Percentiles rank a stretch among this genome's conserved stretches.
These are phyloP conservation scores for Phytomonas serpens DNA, from an alignment of 208 protist genomes.

Conservation along the genomic window DNA sequence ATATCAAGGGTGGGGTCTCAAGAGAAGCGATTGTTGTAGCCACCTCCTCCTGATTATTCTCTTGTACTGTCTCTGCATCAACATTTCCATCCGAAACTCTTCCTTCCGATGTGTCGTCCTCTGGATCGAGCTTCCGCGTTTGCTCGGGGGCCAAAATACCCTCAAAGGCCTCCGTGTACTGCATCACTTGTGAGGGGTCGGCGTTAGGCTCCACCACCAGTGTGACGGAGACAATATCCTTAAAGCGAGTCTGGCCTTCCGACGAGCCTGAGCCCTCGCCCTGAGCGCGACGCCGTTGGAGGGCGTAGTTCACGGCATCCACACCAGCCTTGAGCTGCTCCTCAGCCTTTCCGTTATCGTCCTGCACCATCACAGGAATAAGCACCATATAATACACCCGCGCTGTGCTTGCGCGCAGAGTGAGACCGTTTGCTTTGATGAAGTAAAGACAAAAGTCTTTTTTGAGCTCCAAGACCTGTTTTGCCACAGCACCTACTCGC, in stretches of 20 bases:
- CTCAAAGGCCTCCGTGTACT: not conserved
- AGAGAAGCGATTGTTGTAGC: not conserved
- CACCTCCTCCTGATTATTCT: not conserved
- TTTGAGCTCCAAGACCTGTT: constrained; percentile 16
- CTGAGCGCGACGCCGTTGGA: not conserved
- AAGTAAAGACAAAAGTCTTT: constrained; percentile 29
- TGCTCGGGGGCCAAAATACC: not conserved
- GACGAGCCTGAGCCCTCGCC: not conserved
- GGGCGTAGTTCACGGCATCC: not conserved
- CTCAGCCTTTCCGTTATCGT: not conserved
- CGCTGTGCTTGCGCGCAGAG: constrained; percentile 25
- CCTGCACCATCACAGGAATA: constrained; percentile 15
- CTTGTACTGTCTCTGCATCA: not conserved
- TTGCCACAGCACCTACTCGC: constrained; percentile 22
- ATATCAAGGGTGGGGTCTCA: not conserved
- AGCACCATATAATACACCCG: constrained; percentile 30
- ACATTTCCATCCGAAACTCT: not conserved
- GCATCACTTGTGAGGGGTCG: not conserved
- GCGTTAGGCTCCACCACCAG: not conserved
- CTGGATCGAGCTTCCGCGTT: not conserved
- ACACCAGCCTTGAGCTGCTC: not conserved
- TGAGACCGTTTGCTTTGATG: constrained; percentile 38
- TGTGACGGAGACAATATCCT: not conserved
- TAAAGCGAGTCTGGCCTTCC: not conserved
- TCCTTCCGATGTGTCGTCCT: not conserved